Percentiles rank a stretch among this genome's conserved stretches.
Conservation (phyloP, 2,329 filamentous ascomycete species). For the Aspergillus intermedius region DNA sequence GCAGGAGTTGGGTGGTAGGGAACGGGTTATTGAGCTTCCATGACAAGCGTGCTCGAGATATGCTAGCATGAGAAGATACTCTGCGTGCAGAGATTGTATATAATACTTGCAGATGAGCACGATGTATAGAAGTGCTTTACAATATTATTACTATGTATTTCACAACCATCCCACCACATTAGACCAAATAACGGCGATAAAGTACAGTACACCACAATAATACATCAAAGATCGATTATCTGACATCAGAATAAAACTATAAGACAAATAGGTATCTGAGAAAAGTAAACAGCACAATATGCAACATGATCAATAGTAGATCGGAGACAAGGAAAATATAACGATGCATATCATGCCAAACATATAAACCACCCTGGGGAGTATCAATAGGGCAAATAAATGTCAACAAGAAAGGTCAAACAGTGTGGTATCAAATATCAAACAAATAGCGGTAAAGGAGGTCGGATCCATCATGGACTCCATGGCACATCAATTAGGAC, state of each 20-base stretch:
- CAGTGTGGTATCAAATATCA: constrained; percentile 11
- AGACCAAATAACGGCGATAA: background rate
- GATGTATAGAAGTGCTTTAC: no score
- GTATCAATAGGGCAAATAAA: background rate
- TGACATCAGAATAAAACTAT: constrained; percentile 22
- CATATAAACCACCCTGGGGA: constrained; percentile 5
- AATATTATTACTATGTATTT: no score
- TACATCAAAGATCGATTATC: constrained; percentile 11
- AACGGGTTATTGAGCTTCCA: no score
- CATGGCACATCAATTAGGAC: background rate
- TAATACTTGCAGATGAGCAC: no score
- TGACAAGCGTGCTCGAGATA: no score
- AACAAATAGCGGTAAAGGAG: background rate
- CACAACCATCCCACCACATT: no score
- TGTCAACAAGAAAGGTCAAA: constrained; percentile 7
- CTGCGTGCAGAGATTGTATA: no score
- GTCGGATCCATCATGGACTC: background rate
- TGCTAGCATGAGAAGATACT: no score
- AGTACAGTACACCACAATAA: background rate
- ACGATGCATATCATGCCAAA: constrained; percentile 4
- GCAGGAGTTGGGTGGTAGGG: no score
- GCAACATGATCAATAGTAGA: constrained; percentile 6
- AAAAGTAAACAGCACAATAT: constrained; percentile 12
- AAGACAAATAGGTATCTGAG: constrained; percentile 31
- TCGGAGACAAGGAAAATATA: constrained; percentile 3